Base-by-base conservation (phyloP, 2,329 filamentous ascomycete species). In the Exophiala viscosa region DNA sequence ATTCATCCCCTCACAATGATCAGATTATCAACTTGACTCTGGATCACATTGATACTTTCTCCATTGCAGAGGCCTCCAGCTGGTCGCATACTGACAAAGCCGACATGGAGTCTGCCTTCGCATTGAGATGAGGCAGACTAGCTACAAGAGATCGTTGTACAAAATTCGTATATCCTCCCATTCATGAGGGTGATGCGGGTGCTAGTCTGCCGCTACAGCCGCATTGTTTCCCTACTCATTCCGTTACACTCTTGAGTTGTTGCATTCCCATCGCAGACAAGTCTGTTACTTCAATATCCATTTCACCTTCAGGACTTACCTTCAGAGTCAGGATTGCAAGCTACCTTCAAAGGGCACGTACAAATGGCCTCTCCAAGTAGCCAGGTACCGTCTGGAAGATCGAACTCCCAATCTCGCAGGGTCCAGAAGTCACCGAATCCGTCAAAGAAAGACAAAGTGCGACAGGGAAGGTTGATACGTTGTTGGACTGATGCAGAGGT, bases 401-500 rank as follows among this genome's bases (percentile, higher is more conserved):
- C 50, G 82, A 78, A 67, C 80, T 85, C 57, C 88, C 87, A 74
- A 73, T 79, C 57, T 79, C 82, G 17, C 84, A 86, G 54, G 87
- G 85, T 45, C 86, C 87, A 59, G 86, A 87, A 61, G 87, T 87
- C 52, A 13, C 36, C 47, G 18, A 48, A 48, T 23, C 20, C 47
- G 11, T 46, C 45, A 6, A 53, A 53, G 43, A 55, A 45, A 18
- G 56, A 59, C 50, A 59, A 56, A 43, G 40, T 59, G 18, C 56
- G 56, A 17, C 53, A 59, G 43, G 56, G 56, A 10, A 56, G 52
- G 31, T 31, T 59, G 20, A 59, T 59, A 63, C 80, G 88, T 69
- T 87, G 87, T 52, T 92, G 88, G 88, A 90, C 87, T 59, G 88
- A 91, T 68, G 87, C 90, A 70, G 88, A 91, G 83, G 87, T 90